Conservation (phyloP, 495 filamentous ascomycete species). For the Pyrenopolyporus hunteri region DNA sequence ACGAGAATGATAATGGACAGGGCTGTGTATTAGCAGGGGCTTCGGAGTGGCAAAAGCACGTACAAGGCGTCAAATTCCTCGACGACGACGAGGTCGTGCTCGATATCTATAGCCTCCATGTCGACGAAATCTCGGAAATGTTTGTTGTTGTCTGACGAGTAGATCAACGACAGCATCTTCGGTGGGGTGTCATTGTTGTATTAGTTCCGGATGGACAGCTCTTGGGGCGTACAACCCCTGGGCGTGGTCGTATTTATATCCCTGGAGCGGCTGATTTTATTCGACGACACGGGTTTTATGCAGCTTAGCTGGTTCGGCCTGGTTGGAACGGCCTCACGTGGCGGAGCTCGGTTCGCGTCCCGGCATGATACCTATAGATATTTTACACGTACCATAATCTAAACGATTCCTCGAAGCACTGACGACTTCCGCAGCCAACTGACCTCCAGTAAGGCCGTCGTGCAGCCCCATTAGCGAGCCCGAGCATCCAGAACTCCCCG, state of each 20-base stretch:
- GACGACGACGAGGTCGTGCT: constrained; percentile 48
- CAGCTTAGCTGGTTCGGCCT: constrained; percentile 33
- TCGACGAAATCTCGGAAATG: constrained; percentile 2
- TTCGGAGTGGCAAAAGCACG: constrained; percentile 32
- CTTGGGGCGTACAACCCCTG: constrained; percentile 5
- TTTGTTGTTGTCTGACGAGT: constrained; percentile 23
- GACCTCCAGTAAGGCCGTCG: constrained; percentile 29
- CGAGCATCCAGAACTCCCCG: constrained; percentile 5
- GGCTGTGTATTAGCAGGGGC: neutral
- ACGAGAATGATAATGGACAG: neutral
- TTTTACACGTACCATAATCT: constrained; percentile 25
- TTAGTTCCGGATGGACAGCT: no score
- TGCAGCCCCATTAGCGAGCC: constrained; percentile 24
- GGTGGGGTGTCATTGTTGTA: constrained; percentile 30
- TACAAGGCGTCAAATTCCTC: constrained; percentile 59
- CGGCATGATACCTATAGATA: constrained; percentile 21
- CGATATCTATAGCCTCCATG: constrained; percentile 44
- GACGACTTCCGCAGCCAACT: constrained; percentile 12
- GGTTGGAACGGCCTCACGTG: constrained; percentile 35
- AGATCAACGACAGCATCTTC: constrained; percentile 32
- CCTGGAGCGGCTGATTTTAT: constrained; percentile 14
- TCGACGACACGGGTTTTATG: constrained; percentile 18
- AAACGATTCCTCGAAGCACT: constrained; percentile 14
- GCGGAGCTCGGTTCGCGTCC: constrained; percentile 32
- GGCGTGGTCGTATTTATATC: constrained; percentile 9